Percentiles rank a stretch among this genome's conserved stretches.
Evolutionary conservation across 2,329 filamentous ascomycete species (phyloP).

Genomic region (Trichoderma sp.): DNA sequence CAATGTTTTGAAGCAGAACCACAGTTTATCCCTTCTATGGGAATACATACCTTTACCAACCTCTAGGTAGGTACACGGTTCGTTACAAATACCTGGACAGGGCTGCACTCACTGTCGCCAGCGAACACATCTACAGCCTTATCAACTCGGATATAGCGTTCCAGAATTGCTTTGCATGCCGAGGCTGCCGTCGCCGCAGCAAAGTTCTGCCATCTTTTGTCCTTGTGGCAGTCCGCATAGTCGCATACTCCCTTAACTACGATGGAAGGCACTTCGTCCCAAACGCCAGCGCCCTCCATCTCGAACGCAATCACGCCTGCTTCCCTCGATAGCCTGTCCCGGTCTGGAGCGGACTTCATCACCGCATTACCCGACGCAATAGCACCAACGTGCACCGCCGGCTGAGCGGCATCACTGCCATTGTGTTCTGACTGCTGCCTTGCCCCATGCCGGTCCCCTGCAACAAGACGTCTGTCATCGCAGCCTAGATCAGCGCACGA

Average conservation of each 20-base stretch:
- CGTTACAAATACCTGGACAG: too few relatives aligned
- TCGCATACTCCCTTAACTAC: slow-evolving; percentile 38
- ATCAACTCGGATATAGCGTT: background rate
- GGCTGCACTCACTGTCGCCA: too few relatives aligned
- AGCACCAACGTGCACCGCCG: background rate
- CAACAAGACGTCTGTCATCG: background rate
- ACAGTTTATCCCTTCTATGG: too few relatives aligned
- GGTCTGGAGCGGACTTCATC: background rate
- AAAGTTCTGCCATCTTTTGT: slow-evolving; percentile 36
- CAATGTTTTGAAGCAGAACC: too few relatives aligned
- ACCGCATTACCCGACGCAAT: background rate
- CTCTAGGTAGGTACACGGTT: too few relatives aligned
- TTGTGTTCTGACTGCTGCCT: background rate
- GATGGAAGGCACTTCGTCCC: slow-evolving; percentile 32
- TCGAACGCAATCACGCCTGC: slow-evolving; percentile 32
- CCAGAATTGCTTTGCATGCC: slow-evolving; percentile 2
- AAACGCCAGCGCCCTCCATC: slow-evolving; percentile 34
- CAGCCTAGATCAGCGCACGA: slow-evolving; percentile 20
- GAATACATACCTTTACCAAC: too few relatives aligned
- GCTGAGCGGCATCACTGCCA: background rate
- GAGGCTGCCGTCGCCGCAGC: slow-evolving; percentile 35
- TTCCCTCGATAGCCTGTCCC: slow-evolving; percentile 31
- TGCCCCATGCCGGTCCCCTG: background rate
- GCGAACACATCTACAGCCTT: too few relatives aligned
- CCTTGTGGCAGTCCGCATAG: slow-evolving; percentile 41